A percentile compares a stretch with the other conserved stretches of the same genome.
Evolutionary conservation across 495 filamentous ascomycete species (phyloP).

Genomic region (Talaromyces adpressus): DNA sequence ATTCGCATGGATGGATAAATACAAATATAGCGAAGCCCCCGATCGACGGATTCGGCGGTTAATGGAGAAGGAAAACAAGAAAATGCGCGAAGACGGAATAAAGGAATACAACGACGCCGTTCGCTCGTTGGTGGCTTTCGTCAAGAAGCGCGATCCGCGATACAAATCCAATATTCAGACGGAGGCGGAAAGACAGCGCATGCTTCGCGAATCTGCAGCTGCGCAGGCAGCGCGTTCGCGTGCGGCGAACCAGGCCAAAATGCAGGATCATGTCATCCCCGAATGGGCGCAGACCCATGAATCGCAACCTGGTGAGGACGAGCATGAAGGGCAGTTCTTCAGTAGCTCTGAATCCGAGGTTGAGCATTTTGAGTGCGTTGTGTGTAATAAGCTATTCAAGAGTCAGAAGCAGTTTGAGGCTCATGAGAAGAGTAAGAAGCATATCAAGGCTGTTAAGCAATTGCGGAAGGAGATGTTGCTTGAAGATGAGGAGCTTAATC

Average conservation of each 20-base stretch:
- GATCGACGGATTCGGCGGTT: constrained; percentile 75
- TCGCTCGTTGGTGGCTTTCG: constrained; percentile 77
- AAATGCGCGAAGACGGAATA: constrained; percentile 71
- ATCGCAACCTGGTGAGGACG: constrained; percentile 36
- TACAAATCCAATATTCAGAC: constrained; percentile 62
- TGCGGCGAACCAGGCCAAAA: constrained; percentile 70
- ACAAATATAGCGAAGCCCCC: constrained; percentile 74
- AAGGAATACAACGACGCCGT: constrained; percentile 92
- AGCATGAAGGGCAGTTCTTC: constrained; percentile 47
- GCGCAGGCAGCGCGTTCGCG: constrained; percentile 80
- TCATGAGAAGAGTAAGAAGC: constrained; percentile 97
- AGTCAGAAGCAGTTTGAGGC: constrained; percentile 85
- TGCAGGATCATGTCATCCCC: constrained; percentile 58
- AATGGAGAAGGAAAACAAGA: constrained; percentile 95
- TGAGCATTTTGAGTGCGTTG: constrained; percentile 77
- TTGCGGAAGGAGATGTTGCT: constrained; percentile 75
- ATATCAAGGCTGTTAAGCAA: constrained; percentile 74
- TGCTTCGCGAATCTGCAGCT: constrained; percentile 67
- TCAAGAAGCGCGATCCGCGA: constrained; percentile 87
- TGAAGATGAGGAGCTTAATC: constrained; percentile 50
- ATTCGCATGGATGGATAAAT: constrained; percentile 84
- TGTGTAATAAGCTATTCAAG: constrained; percentile 88
- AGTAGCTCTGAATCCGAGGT: constrained; percentile 47
- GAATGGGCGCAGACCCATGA: constrained; percentile 64
- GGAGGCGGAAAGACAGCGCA: constrained; percentile 73